Percentiles rank a stretch among this genome's conserved stretches.
Evolutionary conservation across 352 stramenopile genomes (phyloP).

Genomic region (Phytophthora citricola): DNA sequence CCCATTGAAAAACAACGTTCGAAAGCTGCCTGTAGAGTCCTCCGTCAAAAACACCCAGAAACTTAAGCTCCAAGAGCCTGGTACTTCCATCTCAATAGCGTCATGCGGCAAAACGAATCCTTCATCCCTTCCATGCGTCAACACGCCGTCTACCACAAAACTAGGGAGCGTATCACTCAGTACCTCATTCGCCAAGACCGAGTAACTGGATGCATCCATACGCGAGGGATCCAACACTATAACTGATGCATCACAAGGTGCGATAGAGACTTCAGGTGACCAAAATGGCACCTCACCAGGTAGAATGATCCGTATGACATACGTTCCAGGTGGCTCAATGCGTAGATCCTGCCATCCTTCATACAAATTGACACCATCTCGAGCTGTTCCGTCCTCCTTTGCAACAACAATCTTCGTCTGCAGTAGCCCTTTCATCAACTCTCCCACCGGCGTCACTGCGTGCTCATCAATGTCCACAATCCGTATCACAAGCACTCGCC

Average conservation of each 20-base stretch:
- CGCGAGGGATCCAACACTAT: constrained; percentile 23
- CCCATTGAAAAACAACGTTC: constrained; percentile 87
- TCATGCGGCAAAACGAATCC: constrained; percentile 52
- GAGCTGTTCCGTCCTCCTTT: not conserved
- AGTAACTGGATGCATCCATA: not conserved
- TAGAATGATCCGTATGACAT: constrained; percentile 30
- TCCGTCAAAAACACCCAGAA: constrained; percentile 73
- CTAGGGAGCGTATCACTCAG: constrained; percentile 28
- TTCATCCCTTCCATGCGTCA: constrained; percentile 59
- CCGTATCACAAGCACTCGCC: constrained; percentile 46
- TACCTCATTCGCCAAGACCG: not conserved
- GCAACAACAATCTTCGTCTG: constrained; percentile 24
- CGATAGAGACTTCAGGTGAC: constrained; percentile 26
- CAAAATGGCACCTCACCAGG: constrained; percentile 8
- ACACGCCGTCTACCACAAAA: constrained; percentile 52
- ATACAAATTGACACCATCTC: not conserved
- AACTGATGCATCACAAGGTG: constrained; percentile 27
- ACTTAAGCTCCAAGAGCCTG: constrained; percentile 67
- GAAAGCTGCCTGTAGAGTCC: constrained; percentile 61
- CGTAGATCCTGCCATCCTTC: constrained; percentile 43
- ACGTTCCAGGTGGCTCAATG: constrained; percentile 46
- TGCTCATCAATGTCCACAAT: constrained; percentile 47
- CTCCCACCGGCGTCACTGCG: constrained; percentile 41
- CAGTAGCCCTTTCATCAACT: constrained; percentile 56
- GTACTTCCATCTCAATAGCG: constrained; percentile 36